A percentile compares a stretch with the other conserved stretches of the same genome.
Conservation (phyloP, 164 flowering plant genomes). For the Taxillus chinensis region DNA sequence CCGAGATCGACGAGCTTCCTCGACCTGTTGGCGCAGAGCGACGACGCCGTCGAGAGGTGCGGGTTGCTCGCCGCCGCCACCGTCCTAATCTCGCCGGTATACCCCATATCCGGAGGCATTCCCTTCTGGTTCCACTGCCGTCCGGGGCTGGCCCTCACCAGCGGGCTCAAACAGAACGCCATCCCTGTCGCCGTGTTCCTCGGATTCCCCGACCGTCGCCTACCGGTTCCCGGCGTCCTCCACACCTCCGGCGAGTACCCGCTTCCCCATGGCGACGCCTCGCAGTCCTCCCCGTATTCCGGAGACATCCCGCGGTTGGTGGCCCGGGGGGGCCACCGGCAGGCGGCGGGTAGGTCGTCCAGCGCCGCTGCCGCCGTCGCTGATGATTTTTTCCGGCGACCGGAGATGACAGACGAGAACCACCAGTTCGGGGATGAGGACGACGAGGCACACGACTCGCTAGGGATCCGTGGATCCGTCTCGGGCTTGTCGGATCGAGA, state of each 20-base stretch:
- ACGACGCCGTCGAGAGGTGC: slow-evolving; percentile 43
- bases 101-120: slow-evolving; percentile 26
- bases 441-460: slow-evolving; percentile 13
- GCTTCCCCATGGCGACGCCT: slow-evolving; percentile 23
- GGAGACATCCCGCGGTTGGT: slow-evolving; percentile 81
- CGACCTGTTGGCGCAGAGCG: slow-evolving; percentile 66
- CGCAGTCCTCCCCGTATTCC: slow-evolving; percentile 16
- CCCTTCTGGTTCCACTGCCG: slow-evolving; percentile 37
- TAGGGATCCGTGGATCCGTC: slow-evolving; percentile 11
- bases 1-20: slow-evolving; percentile 89
- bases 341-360: slow-evolving; percentile 3
- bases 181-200: slow-evolving; percentile 33
- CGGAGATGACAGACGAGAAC: slow-evolving; percentile 20
- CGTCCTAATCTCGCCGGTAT: slow-evolving; percentile 46
- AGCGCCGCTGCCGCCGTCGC: slow-evolving; percentile 2
- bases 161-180: slow-evolving; percentile 79
- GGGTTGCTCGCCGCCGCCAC: slow-evolving; percentile 10
- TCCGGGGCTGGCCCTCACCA: slow-evolving; percentile 71
- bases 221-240: slow-evolving; percentile 26
- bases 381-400: slow-evolving; percentile 17
- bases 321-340: slow-evolving; percentile 14
- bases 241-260: slow-evolving; percentile 39
- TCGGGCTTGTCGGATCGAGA: slow-evolving; percentile 33
- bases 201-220: slow-evolving; percentile 12
- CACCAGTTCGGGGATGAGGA: slow-evolving; percentile 29